Percentiles rank a stretch among this genome's conserved stretches.
Evolutionary conservation across 2,329 filamentous ascomycete genomes (phyloP).

Genomic region (Apiospora hydei): DNA sequence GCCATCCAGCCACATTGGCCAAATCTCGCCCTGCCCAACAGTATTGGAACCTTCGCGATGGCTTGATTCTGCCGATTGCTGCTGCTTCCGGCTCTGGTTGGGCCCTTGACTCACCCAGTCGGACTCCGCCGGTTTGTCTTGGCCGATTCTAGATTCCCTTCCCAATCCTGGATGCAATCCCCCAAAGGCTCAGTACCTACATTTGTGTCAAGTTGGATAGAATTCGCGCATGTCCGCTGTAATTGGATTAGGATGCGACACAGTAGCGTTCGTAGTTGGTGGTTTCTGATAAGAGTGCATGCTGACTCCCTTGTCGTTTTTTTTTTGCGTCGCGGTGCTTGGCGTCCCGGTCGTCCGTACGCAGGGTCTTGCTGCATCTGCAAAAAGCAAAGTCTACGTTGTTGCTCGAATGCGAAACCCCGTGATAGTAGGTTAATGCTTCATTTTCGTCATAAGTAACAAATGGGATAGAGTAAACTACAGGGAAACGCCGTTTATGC

Average conservation of each 20-base stretch:
- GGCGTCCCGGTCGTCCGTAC: constrained; percentile 5
- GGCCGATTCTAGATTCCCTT: neutral
- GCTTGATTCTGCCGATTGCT: constrained; percentile 16
- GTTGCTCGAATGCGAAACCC: neutral
- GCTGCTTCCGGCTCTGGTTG: neutral
- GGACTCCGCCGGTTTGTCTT: constrained; percentile 20
- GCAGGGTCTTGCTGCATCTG: neutral
- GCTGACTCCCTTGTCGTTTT: neutral
- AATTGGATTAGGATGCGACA: constrained; percentile 2
- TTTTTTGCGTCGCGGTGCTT: neutral
- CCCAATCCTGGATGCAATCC: neutral
- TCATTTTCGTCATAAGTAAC: constrained; percentile 21
- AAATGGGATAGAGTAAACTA: neutral
- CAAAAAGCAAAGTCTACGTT: constrained; percentile 3
- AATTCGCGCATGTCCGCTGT: constrained; percentile 9
- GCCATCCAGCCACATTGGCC: constrained; percentile 4
- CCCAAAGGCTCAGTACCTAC: neutral
- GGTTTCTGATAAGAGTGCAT: neutral
- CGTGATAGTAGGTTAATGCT: neutral
- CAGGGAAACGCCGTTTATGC: constrained; percentile 15
- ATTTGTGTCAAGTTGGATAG: neutral
- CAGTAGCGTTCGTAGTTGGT: neutral
- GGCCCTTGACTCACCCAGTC: neutral
- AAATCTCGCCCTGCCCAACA: neutral
- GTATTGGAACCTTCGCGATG: constrained; percentile 13